A percentile compares a stretch with the other conserved stretches of the same genome.
Conservation (phyloP, 306 rosid genomes). For the Cucurbita ficifolia region DNA sequence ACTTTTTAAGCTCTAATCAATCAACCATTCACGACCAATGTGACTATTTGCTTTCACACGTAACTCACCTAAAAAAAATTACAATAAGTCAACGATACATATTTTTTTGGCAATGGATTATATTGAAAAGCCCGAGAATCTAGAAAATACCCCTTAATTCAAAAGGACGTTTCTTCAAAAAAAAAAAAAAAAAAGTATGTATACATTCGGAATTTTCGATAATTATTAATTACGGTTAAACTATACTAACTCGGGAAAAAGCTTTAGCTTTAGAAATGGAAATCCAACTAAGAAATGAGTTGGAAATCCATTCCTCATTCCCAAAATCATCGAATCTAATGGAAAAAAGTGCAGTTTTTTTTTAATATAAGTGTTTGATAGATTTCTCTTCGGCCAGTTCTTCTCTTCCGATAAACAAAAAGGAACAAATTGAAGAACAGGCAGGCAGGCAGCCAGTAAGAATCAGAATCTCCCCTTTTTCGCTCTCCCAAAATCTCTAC, state of each 20-base stretch:
- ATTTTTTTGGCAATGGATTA: no score
- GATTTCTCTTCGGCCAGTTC: slow-evolving; percentile 5
- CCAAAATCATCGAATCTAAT: neutral
- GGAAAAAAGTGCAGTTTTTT: neutral
- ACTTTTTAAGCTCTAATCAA: no score
- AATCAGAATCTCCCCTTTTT: neutral
- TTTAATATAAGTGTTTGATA: neutral
- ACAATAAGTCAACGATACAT: no score
- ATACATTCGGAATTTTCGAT: neutral
- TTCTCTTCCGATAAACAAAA: neutral
- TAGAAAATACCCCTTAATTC: no score
- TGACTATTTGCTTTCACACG: no score
- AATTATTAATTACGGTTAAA: neutral
- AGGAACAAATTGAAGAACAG: neutral
- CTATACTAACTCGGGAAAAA: neutral
- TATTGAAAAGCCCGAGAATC: no score
- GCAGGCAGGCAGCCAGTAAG: neutral
- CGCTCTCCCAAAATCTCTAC: neutral
- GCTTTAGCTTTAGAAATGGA: neutral
- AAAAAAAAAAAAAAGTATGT: neutral
- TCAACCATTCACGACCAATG: no score
- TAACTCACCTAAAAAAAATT: no score
- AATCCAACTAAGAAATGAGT: slow-evolving; percentile 1
- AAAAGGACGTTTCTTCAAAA: neutral
- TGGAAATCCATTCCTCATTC: neutral